A percentile compares a stretch with the other conserved stretches of the same genome.
These are phyloP conservation scores for Arxiozyma slooffiae DNA, from an alignment of 1,139 yeast genomes.

Conservation along the genomic window DNA sequence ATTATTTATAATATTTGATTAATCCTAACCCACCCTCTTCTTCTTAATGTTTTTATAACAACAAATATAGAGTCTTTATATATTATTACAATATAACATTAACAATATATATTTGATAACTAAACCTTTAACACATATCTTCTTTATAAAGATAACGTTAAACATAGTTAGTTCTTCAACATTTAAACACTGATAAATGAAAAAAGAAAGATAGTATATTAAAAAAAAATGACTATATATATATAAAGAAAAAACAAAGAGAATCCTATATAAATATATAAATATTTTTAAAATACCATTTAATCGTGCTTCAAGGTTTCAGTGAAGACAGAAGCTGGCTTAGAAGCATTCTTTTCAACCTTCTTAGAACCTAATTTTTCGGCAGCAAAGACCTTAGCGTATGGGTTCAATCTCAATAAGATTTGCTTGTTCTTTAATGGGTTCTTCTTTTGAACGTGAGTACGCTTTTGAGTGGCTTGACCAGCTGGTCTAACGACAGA, in stretches of 20 bases:
- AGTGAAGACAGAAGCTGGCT: slow-evolving; percentile 65
- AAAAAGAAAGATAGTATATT: background rate
- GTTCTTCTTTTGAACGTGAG: slow-evolving; percentile 97
- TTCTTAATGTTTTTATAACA: no score
- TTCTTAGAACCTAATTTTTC: slow-evolving; percentile 83
- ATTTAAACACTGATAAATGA: background rate
- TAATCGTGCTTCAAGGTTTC: slow-evolving; percentile 53
- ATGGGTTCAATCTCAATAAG: slow-evolving; percentile 96
- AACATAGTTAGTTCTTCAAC: background rate
- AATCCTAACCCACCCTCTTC: no score
- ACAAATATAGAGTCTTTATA: no score
- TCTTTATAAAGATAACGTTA: background rate
- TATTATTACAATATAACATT: no score
- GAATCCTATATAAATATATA: slow-evolving; percentile 1
- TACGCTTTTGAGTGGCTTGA: slow-evolving; percentile 85
- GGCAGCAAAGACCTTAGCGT: slow-evolving; percentile 94
- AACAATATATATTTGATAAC: no score
- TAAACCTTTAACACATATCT: no score
- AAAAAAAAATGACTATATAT: background rate
- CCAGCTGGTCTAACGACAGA: slow-evolving; percentile 96
- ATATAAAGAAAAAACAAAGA: slow-evolving; percentile 3
- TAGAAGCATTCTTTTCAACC: slow-evolving; percentile 55
- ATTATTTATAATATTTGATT: no score
- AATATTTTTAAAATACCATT: slow-evolving; percentile 9
- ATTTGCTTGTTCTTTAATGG: slow-evolving; percentile 99